A percentile compares a stretch with the other conserved stretches of the same genome.
Evolutionary conservation across 2,329 filamentous ascomycete species (phyloP).

Genomic region (Teratosphaeria zuluensis): DNA sequence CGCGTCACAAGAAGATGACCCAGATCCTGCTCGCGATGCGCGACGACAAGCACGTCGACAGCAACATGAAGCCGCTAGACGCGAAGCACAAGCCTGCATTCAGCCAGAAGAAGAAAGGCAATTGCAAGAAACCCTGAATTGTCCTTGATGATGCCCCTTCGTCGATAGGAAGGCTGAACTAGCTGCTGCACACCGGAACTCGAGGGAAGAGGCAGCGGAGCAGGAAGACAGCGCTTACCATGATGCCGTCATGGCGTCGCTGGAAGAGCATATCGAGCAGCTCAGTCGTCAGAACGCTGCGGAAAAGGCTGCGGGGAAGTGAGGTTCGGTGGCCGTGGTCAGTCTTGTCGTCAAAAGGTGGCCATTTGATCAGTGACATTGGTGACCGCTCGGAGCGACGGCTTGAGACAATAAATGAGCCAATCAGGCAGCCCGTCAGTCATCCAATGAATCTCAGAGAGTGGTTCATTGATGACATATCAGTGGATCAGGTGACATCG

Average conservation of each 20-base stretch:
- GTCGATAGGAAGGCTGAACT: neutral
- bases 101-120: neutral
- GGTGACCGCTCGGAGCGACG: too few species aligned
- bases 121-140: neutral
- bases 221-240: neutral
- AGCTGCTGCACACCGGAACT: neutral
- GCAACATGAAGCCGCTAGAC: too few species aligned
- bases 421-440: too few species aligned
- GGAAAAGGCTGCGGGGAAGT: too few species aligned
- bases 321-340: neutral
- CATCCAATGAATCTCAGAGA: neutral
- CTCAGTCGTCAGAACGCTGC: neutral
- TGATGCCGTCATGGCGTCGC: neutral
- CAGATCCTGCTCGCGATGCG: too few species aligned
- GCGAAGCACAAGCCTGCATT: too few species aligned
- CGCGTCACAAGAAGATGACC: too few species aligned
- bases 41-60: too few species aligned
- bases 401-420: too few species aligned
- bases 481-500: neutral
- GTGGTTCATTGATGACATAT: neutral
- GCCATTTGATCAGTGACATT: too few species aligned
- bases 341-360: too few species aligned
- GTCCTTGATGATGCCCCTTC: neutral
- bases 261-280: neutral
- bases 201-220: neutral